These are phyloP conservation scores for Dissophora globulifera DNA, from an alignment of 192 early-diverging fungal genomes.

Conservation along the genomic window DNA sequence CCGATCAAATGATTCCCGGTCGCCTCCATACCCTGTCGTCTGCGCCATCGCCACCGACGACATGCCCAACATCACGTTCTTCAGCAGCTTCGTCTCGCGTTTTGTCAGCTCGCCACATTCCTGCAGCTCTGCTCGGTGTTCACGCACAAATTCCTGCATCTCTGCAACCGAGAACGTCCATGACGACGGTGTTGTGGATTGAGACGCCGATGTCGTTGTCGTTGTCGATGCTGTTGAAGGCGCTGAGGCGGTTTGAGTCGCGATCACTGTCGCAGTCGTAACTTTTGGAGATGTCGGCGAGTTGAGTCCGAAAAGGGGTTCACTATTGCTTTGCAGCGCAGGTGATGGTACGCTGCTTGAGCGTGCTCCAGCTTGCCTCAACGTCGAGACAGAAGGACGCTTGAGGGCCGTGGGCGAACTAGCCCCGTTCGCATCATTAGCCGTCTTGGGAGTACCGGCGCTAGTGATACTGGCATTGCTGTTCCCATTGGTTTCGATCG, in stretches of 20 bases:
- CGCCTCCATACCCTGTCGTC: conserved; percentile 11
- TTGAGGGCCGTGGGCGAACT: conserved; percentile 26
- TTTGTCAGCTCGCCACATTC: conserved; percentile 68
- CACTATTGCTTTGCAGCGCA: conserved; percentile 4
- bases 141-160: conserved; percentile 71
- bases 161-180: conserved; percentile 45
- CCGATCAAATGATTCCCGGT: conserved; percentile 22
- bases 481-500: neutral
- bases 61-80: conserved; percentile 69
- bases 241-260: no score
- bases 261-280: neutral
- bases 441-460: neutral
- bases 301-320: conserved; percentile 16
- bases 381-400: conserved; percentile 36
- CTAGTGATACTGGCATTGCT: neutral
- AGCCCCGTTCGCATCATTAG: neutral
- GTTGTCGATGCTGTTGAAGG: neutral
- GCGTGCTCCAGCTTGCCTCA: conserved; percentile 5
- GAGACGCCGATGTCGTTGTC: neutral
- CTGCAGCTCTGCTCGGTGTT: conserved; percentile 72
- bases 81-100: conserved; percentile 70
- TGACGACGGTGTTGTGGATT: neutral
- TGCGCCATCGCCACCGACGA: conserved; percentile 34
- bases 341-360: neutral
- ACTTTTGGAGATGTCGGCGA: conserved; percentile 35